Conservation (phyloP, 371 early-diverging fungal genomes). For the Quaeritorhiza haematococci region DNA sequence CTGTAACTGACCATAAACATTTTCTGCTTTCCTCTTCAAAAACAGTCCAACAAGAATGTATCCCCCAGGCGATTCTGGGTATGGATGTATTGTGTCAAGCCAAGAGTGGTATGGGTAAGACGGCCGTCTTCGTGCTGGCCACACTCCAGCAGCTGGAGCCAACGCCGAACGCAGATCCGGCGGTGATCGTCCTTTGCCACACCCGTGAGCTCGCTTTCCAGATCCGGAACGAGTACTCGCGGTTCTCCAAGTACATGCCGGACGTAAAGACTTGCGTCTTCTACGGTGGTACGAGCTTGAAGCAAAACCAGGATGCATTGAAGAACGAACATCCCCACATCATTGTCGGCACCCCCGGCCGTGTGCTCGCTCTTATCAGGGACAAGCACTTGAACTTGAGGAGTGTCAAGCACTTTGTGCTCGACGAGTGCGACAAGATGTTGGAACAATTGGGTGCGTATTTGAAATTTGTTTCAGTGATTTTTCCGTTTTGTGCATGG, state of each 20-base stretch:
- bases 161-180: constrained; percentile 17
- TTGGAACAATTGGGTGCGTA: constrained; percentile 79
- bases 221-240: constrained; percentile 90
- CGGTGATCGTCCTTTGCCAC: constrained; percentile 90
- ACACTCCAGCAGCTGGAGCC: constrained; percentile 91
- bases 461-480: neutral
- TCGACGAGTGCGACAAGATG: constrained; percentile 99
- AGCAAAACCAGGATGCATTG: constrained; percentile 75
- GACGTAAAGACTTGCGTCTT: constrained; percentile 88
- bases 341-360: constrained; percentile 98
- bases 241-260: constrained; percentile 94
- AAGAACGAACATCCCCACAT: constrained; percentile 85
- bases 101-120: constrained; percentile 99
- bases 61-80: constrained; percentile 95
- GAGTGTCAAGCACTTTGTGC: constrained; percentile 91
- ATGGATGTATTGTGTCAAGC: constrained; percentile 98
- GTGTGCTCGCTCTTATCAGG: constrained; percentile 83
- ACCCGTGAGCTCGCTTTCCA: constrained; percentile 98
- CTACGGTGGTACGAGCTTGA: constrained; percentile 82
- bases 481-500: constrained; percentile 2
- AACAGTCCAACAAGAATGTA: constrained; percentile 98
- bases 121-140: constrained; percentile 96
- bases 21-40: constrained; percentile 1
- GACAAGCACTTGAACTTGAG: constrained; percentile 73
- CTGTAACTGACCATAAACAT: neutral